Percentiles rank a stretch among this genome's conserved stretches.
phyloP scores from a whole-genome alignment of 139 green algal species.

The Volvox africanus region DNA sequence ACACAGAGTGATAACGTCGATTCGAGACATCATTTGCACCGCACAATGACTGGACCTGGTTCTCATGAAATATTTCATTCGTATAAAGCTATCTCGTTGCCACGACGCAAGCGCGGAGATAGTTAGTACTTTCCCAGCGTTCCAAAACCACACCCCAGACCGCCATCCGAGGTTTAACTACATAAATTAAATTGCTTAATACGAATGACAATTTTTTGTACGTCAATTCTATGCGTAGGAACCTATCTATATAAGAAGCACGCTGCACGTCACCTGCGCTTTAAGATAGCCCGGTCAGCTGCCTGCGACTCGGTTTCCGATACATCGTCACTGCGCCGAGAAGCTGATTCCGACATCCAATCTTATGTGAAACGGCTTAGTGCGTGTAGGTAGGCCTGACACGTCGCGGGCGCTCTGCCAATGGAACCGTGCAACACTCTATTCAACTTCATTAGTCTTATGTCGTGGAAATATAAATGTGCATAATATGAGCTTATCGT shows the following conservation, averaged over 20 bases:
- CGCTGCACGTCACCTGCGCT: background rate
- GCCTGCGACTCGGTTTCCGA: constrained; percentile 25
- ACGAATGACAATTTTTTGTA: background rate
- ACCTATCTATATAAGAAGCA: background rate
- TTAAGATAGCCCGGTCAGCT: constrained; percentile 4
- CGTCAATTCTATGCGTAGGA: background rate
- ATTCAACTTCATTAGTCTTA: too few relatives aligned
- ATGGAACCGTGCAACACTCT: too few relatives aligned
- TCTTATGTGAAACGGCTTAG: too few relatives aligned
- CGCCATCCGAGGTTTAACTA: background rate
- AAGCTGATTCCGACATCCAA: constrained; percentile 13
- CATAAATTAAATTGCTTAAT: background rate
- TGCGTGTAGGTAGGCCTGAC: too few relatives aligned
- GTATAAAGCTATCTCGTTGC: background rate
- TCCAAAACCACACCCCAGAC: background rate
- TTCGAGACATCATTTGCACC: background rate
- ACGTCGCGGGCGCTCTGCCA: too few relatives aligned
- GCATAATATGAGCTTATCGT: too few relatives aligned
- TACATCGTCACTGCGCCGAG: constrained; percentile 9
- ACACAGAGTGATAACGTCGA: background rate
- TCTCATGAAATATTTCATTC: background rate
- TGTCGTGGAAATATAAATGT: too few relatives aligned
- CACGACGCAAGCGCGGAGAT: background rate
- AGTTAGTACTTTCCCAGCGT: too few relatives aligned
- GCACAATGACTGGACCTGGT: background rate